A percentile compares a stretch with the other conserved stretches of the same genome.
Evolutionary conservation across 2,329 filamentous ascomycete species (phyloP).

Genomic region (Botrytis deweyae): DNA sequence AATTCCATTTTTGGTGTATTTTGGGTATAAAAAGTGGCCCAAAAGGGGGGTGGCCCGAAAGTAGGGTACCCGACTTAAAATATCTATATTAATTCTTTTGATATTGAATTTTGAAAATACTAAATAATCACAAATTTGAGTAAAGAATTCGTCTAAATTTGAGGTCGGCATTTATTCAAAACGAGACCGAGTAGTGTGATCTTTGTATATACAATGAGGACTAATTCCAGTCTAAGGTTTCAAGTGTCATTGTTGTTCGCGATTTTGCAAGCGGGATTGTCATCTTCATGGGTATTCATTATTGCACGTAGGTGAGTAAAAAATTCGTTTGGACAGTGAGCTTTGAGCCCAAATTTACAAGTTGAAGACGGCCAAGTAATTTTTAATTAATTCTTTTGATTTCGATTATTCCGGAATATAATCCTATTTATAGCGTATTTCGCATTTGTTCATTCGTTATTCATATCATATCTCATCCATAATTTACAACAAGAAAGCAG

Average conservation of each 20-base stretch:
- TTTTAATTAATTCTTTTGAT: neutral
- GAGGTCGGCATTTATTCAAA: no score
- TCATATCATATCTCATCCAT: conserved; percentile 10
- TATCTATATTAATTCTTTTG: no score
- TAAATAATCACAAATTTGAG: no score
- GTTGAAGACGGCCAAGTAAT: neutral
- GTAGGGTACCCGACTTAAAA: no score
- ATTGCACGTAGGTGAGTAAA: neutral
- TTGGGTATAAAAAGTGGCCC: no score
- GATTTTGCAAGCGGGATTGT: neutral
- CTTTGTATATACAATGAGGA: neutral
- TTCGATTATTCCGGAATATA: neutral
- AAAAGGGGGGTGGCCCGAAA: no score
- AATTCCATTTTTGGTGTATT: no score
- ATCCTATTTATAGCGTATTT: neutral
- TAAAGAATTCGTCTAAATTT: no score
- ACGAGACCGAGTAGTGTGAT: neutral
- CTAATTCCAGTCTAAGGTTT: neutral
- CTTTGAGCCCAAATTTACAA: neutral
- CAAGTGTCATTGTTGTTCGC: neutral
- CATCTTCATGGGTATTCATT: neutral
- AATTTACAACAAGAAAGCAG: conserved; percentile 26
- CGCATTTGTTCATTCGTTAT: conserved; percentile 6
- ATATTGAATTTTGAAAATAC: no score
- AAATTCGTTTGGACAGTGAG: neutral